phyloP scores from a whole-genome alignment of 2,329 filamentous ascomycete species.

The Colletotrichum lupini region DNA sequence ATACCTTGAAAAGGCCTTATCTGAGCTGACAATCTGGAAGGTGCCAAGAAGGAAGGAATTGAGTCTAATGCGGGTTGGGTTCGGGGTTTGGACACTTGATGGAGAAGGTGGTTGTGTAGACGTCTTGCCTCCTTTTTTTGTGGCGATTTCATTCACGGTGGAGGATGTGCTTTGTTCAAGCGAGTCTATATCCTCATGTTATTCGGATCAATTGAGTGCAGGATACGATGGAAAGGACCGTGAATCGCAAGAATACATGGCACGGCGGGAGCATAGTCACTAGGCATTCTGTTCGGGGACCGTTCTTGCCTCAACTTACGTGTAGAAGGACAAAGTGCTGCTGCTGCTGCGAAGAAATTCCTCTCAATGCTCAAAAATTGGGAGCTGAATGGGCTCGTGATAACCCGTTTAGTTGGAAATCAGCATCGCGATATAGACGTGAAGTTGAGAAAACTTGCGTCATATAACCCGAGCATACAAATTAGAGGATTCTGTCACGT shows the following conservation, averaged over 20 bases:
- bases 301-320: no score
- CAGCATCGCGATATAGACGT: not conserved
- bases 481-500: not conserved
- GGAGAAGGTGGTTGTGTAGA: not conserved
- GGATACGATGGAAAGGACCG: not conserved
- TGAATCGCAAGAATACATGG: not conserved
- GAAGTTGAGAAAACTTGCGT: not conserved
- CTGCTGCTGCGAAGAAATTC: no score
- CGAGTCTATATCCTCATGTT: no score
- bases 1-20: not conserved
- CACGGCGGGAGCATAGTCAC: not conserved
- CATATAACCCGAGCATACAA: not conserved
- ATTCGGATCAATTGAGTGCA: not conserved
- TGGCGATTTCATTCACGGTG: not conserved
- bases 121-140: not conserved
- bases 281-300: not conserved
- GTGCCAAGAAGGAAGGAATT: slow-evolving; percentile 1
- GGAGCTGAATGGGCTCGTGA: not conserved
- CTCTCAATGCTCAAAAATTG: no score
- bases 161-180: no score
- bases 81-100: not conserved
- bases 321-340: no score
- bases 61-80: not conserved
- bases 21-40: not conserved
- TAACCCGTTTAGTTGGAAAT: not conserved